A percentile compares a stretch with the other conserved stretches of the same genome.
phyloP scores from a whole-genome alignment of 257 asterid species.

The Solanum phureja region DNA sequence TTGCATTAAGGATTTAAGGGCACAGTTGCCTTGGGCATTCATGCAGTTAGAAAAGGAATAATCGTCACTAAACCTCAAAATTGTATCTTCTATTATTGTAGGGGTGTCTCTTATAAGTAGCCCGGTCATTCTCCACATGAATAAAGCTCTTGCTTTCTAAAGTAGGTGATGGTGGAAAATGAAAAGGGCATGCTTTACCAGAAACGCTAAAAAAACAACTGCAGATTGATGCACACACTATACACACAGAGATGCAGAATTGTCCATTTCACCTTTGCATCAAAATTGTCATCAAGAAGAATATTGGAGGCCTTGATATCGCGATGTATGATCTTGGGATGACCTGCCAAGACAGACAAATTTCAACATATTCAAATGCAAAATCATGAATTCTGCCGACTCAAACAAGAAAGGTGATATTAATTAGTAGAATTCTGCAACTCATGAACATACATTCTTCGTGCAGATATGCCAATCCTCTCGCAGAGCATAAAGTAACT shows the following conservation, averaged over 20 bases:
- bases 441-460: slow-evolving; percentile 56
- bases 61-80: neutral
- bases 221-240: neutral
- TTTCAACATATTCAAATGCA: neutral
- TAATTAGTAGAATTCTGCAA: slow-evolving; percentile 7
- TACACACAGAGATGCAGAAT: neutral
- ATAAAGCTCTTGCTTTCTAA: neutral
- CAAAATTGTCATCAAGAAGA: slow-evolving; percentile 67
- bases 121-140: neutral
- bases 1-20: neutral
- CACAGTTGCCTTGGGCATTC: neutral
- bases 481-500: slow-evolving; percentile 78
- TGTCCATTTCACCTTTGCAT: slow-evolving; percentile 49
- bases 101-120: neutral
- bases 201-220: neutral
- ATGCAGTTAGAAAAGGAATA: neutral
- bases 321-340: slow-evolving; percentile 80
- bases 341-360: slow-evolving; percentile 42
- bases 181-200: neutral
- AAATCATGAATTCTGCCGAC: neutral
- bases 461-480: slow-evolving; percentile 75
- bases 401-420: neutral
- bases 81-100: neutral
- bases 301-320: slow-evolving; percentile 88
- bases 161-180: neutral